A percentile compares a stretch with the other conserved stretches of the same genome.
These are phyloP conservation scores for Pichia sp. DNA, from an alignment of 1,139 yeast species.

Conservation along the genomic window DNA sequence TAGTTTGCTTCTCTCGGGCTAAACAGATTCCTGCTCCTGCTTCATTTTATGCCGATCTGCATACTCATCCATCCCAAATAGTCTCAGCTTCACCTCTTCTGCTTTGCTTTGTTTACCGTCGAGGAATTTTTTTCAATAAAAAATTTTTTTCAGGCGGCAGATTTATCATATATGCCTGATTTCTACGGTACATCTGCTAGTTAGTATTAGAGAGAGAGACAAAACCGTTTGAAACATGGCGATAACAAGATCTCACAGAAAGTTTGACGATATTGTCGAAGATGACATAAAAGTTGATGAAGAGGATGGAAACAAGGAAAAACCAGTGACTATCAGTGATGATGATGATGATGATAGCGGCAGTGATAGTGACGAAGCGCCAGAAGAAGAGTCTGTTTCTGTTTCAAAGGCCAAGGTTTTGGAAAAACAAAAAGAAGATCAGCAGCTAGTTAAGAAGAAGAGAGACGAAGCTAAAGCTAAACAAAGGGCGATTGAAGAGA, in stretches of 20 bases:
- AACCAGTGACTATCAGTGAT: constrained; percentile 2
- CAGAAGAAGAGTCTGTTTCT: constrained; percentile 24
- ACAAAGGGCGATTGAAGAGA: constrained; percentile 45
- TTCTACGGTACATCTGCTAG: no score
- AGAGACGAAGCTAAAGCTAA: constrained; percentile 31
- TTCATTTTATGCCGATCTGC: no score
- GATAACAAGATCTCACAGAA: constrained; percentile 8
- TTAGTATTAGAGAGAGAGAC: no score
- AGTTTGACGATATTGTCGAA: constrained; percentile 5
- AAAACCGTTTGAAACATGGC: background rate
- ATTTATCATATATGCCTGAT: no score
- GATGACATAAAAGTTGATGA: background rate
- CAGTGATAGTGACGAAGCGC: constrained; percentile 24
- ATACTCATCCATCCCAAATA: no score
- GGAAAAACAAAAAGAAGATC: constrained; percentile 31
- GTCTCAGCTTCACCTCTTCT: no score
- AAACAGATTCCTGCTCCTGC: no score
- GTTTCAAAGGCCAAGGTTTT: constrained; percentile 19
- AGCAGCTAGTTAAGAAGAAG: constrained; percentile 28
- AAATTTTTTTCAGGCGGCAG: no score
- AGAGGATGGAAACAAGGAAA: constrained; percentile 1
- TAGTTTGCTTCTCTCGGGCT: no score
- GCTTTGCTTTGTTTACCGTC: no score
- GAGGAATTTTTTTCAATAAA: no score
- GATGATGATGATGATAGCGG: constrained; percentile 7